Evolutionary conservation across 192 early-diverging fungal genomes (phyloP).

Genomic region (Backusella luteola): DNA sequence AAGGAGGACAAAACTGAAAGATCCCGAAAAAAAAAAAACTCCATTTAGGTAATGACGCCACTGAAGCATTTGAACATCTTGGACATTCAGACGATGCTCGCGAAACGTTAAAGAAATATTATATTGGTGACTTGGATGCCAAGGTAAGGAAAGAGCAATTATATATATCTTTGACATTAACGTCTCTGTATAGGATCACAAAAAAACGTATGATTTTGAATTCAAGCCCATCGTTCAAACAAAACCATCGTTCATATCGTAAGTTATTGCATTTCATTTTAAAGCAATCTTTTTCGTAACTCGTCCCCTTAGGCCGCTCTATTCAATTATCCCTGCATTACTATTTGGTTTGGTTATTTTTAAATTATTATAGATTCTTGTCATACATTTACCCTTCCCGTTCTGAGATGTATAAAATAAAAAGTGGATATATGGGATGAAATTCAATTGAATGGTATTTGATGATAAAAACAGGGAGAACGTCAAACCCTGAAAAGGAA

Average conservation of each 20-base stretch:
- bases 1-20: not conserved
- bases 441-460: not conserved
- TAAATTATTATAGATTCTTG: not conserved
- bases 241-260: not conserved
- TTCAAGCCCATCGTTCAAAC: not conserved
- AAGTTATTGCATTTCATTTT: not conserved
- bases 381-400: not conserved
- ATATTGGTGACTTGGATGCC: constrained; percentile 26
- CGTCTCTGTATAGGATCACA: not conserved
- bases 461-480: not conserved
- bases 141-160: constrained; percentile 16
- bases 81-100: constrained; percentile 93
- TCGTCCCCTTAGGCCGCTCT: not conserved
- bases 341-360: not conserved
- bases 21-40: no score
- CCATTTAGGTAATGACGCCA: constrained; percentile 70
- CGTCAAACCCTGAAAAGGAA: no score
- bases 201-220: not conserved
- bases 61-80: constrained; percentile 91
- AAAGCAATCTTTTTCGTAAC: not conserved
- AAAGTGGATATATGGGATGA: no score
- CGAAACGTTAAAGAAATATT: constrained; percentile 53
- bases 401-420: no score
- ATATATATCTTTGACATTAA: no score
- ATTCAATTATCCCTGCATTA: not conserved